A percentile compares a stretch with the other conserved stretches of the same genome.
phyloP scores from a whole-genome alignment of 2,329 filamentous ascomycete genomes.

The Stagonosporopsis vannaccii region DNA sequence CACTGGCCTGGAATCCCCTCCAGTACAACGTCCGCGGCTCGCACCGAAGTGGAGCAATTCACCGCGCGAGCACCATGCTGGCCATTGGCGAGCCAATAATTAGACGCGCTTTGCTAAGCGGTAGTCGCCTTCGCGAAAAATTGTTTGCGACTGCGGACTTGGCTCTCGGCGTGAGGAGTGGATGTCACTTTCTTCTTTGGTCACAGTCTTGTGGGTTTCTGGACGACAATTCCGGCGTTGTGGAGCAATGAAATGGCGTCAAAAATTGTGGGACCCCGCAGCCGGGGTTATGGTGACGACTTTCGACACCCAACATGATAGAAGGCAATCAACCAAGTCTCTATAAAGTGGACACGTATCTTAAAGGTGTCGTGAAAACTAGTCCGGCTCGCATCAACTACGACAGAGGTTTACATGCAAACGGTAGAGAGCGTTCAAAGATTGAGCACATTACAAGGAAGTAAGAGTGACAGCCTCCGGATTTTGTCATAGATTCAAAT shows the following conservation, averaged over 20 bases:
- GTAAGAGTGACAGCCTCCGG: too few relatives aligned
- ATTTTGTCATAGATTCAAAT: too few relatives aligned
- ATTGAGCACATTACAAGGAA: not conserved
- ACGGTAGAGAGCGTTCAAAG: not conserved
- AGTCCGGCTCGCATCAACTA: not conserved
- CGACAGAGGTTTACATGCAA: not conserved
- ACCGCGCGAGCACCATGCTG: conserved; percentile 27
- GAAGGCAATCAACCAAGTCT: not conserved
- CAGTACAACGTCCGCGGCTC: conserved; percentile 3
- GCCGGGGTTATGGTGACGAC: not conserved
- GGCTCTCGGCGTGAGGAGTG: conserved; percentile 8
- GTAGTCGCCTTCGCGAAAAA: conserved; percentile 1
- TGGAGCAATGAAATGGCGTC: not conserved
- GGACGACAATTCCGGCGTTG: not conserved
- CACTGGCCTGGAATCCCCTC: not conserved
- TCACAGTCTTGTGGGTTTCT: not conserved
- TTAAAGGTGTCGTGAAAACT: too few relatives aligned
- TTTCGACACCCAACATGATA: not conserved
- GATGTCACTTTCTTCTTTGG: conserved; percentile 3
- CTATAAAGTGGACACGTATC: too few relatives aligned
- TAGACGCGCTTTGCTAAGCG: conserved; percentile 27
- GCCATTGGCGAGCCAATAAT: conserved; percentile 28
- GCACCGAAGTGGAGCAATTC: conserved; percentile 16
- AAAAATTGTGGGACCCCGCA: not conserved
- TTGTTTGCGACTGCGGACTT: conserved; percentile 9